Evolutionary conservation across 2,329 filamentous ascomycete species (phyloP).

Genomic region (Bimuria novae-zelandiae): DNA sequence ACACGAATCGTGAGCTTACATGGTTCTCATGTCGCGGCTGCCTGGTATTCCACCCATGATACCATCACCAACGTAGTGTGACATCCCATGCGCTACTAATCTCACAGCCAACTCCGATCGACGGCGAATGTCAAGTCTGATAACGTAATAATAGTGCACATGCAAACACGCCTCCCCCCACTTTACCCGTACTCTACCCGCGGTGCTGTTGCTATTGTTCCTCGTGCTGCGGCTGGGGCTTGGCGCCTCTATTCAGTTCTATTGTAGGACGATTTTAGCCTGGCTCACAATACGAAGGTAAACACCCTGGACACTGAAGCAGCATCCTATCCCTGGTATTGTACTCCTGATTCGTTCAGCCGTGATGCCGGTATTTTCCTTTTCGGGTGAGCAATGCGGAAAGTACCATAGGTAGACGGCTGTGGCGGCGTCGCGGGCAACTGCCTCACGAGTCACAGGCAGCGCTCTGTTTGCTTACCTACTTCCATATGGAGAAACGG

Average conservation of each 20-base stretch:
- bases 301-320: too few relatives aligned
- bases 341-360: background rate
- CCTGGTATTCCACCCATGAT: background rate
- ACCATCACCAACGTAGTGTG: background rate
- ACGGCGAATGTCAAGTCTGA: background rate
- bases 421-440: too few relatives aligned
- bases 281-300: background rate
- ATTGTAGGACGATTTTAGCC: background rate
- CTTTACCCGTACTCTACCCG: too few relatives aligned
- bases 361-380: background rate
- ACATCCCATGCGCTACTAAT: too few relatives aligned
- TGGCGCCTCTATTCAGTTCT: conserved; percentile 1
- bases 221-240: conserved; percentile 10
- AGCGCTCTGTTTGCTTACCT: background rate
- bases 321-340: background rate
- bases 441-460: too few relatives aligned
- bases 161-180: too few relatives aligned
- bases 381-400: too few relatives aligned
- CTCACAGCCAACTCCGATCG: too few relatives aligned
- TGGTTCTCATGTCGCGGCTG: too few relatives aligned
- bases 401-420: too few relatives aligned
- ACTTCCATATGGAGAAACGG: background rate
- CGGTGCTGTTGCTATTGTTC: conserved; percentile 23
- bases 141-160: background rate
- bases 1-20: too few relatives aligned